Base-by-base conservation (phyloP, 768 basidiomycete species). In the Kwoniella mangroviensis region DNA sequence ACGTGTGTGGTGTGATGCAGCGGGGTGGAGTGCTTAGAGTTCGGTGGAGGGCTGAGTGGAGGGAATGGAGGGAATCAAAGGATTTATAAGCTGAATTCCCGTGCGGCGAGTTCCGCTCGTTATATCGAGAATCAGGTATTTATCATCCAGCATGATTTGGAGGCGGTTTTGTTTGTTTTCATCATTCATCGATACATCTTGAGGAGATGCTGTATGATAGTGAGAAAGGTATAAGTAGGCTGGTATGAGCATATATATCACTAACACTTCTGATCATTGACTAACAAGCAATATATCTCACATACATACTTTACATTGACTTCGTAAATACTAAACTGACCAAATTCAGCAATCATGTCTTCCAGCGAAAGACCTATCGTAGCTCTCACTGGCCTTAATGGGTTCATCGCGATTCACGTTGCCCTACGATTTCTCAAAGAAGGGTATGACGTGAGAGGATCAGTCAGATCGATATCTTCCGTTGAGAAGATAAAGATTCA, bases 381-480 rank as follows among this genome's bases (percentile, higher is more conserved):
- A 61, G 70, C 71, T 26, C 59, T 77, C 51, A 74, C 75, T 22
- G 75, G 75, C n/a, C 61, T 74, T 43, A 70, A 72, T 58, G 75
- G 75, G 28, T 77, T 67, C 60, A 62, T 74, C 53, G 69, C 76
- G 34, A 69, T 69, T 26, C 72, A 73, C 51, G 68, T 72, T 58
- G 77, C 77, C 26, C 63, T 75, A 26, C 24, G 40, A 17, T 75
- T 74, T 74, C 69, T 78, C 34, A 41, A 72, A 28, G 63, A 73
- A 26, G 77, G 77, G n/a, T 73, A 71, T 65, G 62, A 59, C 11
- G 75, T 78, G 22, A 73, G 77, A 24, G 77, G 77, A 24, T 73
- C 77, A 51, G 71, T 74, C 40, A 65, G 77, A 22, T 66, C 65
- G 1, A 42, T 58, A 26, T 55, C 55, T n/a, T 73, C 75, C 17